Percentiles rank a stretch among this genome's conserved stretches.
Conservation (phyloP, 805 yeast genomes). For the Torulaspora indica region DNA sequence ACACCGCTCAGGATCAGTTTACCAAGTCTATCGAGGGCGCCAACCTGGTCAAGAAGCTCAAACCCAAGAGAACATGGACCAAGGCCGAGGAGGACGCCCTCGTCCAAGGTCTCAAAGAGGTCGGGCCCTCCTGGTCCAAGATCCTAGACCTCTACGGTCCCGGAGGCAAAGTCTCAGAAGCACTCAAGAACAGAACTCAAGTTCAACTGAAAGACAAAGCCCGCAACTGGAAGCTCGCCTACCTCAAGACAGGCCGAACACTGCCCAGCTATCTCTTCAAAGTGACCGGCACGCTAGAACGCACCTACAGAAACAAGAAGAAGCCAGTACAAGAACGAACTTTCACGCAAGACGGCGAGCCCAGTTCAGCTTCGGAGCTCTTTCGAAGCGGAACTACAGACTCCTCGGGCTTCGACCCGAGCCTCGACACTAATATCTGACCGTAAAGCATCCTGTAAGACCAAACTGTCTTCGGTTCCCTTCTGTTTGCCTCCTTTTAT, state of each 20-base stretch:
- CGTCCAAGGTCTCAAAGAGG: slow-evolving; percentile 65
- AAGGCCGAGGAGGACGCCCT: slow-evolving; percentile 83
- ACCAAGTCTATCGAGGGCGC: slow-evolving; percentile 17
- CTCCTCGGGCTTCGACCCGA: slow-evolving; percentile 24
- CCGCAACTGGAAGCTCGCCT: slow-evolving; percentile 88
- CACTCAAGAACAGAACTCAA: slow-evolving; percentile 79
- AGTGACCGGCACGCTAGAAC: slow-evolving; percentile 82
- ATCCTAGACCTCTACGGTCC: slow-evolving; percentile 89
- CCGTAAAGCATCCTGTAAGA: too few relatives aligned
- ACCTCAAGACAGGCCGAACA: slow-evolving; percentile 65
- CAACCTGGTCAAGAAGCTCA: slow-evolving; percentile 23
- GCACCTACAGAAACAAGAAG: slow-evolving; percentile 44
- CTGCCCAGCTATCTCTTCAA: slow-evolving; percentile 75
- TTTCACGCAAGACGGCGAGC: slow-evolving; percentile 8
- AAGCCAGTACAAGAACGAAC: slow-evolving; percentile 13
- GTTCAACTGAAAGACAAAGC: slow-evolving; percentile 96
- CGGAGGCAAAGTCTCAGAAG: slow-evolving; percentile 82
- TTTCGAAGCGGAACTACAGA: slow-evolving; percentile 19
- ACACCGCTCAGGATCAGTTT: slow-evolving; percentile 1
- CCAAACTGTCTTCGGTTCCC: too few relatives aligned
- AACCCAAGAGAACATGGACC: slow-evolving; percentile 56
- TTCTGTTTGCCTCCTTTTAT: not conserved
- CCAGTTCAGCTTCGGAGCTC: slow-evolving; percentile 14
- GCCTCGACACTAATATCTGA: slow-evolving; percentile 21
- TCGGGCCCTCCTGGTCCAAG: slow-evolving; percentile 93